These are phyloP conservation scores for Helotiales sp. DNA, from an alignment of 2,329 filamentous ascomycete species.

Conservation along the genomic window DNA sequence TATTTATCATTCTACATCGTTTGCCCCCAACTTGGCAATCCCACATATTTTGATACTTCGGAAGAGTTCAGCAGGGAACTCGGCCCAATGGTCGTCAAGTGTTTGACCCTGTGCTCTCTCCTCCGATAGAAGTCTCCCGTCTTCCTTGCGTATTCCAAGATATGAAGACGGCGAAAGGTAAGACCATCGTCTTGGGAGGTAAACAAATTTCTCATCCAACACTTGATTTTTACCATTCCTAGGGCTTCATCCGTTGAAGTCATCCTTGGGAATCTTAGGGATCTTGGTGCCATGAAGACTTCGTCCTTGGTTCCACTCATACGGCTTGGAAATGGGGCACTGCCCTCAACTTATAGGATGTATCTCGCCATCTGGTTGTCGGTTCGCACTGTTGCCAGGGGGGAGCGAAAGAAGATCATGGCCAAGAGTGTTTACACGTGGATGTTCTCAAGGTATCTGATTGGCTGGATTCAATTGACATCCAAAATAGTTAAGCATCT, in stretches of 20 bases:
- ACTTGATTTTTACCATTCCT: slow-evolving; percentile 3
- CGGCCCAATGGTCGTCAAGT: not conserved
- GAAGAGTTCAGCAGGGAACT: not conserved
- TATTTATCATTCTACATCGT: slow-evolving; percentile 3
- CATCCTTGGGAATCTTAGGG: not conserved
- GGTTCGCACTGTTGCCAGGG: not conserved
- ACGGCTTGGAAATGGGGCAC: not conserved
- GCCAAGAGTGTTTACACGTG: slow-evolving; percentile 11
- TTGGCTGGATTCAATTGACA: slow-evolving; percentile 14
- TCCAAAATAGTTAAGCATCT: not conserved
- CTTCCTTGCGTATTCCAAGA: not conserved
- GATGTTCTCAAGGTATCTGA: not conserved
- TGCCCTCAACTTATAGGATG: not conserved
- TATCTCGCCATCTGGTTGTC: not conserved
- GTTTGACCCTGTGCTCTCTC: not conserved
- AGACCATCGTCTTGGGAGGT: not conserved
- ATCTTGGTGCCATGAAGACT: not conserved
- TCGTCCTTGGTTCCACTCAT: not conserved
- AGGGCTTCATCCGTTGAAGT: not conserved
- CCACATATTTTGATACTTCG: not conserved
- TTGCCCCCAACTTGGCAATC: slow-evolving; percentile 8
- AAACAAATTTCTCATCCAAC: not conserved
- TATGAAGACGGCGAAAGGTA: not conserved
- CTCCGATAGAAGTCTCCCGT: not conserved
- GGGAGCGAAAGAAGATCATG: not conserved